phyloP scores from a whole-genome alignment of 306 rosid species.

The Elaeagnus macrophylla region DNA sequence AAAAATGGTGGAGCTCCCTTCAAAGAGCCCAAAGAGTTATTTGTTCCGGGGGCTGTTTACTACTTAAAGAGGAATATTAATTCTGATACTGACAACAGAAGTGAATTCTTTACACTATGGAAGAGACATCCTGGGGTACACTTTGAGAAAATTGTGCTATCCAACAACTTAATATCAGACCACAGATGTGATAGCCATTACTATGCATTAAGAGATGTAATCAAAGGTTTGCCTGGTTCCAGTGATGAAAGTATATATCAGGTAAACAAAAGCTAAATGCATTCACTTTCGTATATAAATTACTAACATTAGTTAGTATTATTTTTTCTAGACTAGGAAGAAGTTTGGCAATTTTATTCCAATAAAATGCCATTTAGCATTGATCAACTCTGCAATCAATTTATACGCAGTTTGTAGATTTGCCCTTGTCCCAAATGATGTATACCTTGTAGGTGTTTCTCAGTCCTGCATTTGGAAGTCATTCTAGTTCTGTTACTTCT shows the following conservation, averaged over 20 bases:
- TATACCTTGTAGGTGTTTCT: no score
- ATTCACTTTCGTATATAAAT: background rate
- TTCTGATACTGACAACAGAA: constrained; percentile 16
- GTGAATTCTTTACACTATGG: constrained; percentile 53
- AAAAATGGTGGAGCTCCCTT: constrained; percentile 29
- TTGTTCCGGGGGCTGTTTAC: constrained; percentile 72
- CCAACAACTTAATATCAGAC: constrained; percentile 67
- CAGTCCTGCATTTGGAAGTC: no score
- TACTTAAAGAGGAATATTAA: constrained; percentile 58
- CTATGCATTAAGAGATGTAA: constrained; percentile 83
- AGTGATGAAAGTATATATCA: constrained; percentile 42
- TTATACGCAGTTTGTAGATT: no score
- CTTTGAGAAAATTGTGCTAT: constrained; percentile 64
- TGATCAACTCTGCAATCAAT: no score
- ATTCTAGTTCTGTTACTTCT: no score
- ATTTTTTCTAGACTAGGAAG: background rate
- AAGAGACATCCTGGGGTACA: constrained; percentile 76
- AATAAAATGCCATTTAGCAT: background rate
- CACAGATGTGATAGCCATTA: constrained; percentile 82
- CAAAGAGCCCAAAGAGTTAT: constrained; percentile 53
- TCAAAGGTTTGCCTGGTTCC: constrained; percentile 57
- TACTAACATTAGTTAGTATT: background rate
- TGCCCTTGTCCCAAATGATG: no score
- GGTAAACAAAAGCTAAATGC: constrained; percentile 14
- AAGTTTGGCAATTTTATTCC: background rate